Evolutionary conservation across 345 rosid genomes (phyloP), one percentile per base, ranked within the genome.

Genomic region (Ailanthus altissimus): DNA sequence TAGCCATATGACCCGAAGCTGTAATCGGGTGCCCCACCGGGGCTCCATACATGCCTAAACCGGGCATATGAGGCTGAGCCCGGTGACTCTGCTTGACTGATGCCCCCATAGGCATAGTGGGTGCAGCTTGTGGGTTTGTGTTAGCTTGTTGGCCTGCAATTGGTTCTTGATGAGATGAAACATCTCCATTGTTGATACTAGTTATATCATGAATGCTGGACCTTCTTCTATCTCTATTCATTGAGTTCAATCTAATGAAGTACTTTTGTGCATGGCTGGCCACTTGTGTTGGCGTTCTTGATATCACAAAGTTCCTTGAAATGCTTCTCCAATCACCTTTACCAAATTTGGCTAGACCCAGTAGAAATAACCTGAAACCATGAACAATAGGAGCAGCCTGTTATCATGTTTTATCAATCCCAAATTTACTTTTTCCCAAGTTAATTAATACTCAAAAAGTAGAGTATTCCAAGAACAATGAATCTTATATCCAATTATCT

Each of bases 291-390:
- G 98, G 98, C 2, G 98, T 94, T 77, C 98, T 90, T 69, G 98
- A 90, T 67, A 89, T 85, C 28, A 94, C 98, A 72, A 86, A 92
- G 83, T 91, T 92, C 74, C 98, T 89, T 12, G 98, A 91, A 76
- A 94, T 94, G 92, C 97, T 94, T 78, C 97, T 91, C 98, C 98
- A 94, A 80, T 94, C 98, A 67, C 98, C 98, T 87, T 94, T 94
- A 62, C 98, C 98, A 64, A 90, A 94, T 70, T 94, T 94, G 78
- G 91, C 97, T 56, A 94, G 85, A 70, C 98, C 98, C 56, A 94
- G 85, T 23, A 94, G 83, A 85, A 94, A 94, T 70, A 92, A 81
- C 91, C 98, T 94, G 83, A 20, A 32, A 32, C 38, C 38, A 32
- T 32, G 2, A 32, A 1, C 38, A 32, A 32, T 1, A 32, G 2